Base-by-base conservation (phyloP, 2,329 filamentous ascomycete genomes). In the Diaporthe citriasiana region DNA sequence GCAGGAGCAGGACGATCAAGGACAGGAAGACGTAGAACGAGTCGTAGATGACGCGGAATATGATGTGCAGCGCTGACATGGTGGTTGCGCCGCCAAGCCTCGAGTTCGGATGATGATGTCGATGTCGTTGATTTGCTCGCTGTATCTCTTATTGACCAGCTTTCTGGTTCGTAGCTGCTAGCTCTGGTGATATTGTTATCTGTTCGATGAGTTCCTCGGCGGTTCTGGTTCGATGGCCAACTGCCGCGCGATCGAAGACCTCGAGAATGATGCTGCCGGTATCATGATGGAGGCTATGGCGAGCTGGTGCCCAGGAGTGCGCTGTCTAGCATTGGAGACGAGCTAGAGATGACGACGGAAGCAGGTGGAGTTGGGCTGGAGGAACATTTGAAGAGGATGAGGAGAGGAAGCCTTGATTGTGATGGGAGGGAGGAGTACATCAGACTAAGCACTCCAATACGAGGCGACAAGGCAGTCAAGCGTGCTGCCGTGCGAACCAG, bases 11-110 rank as follows among this genome's bases (percentile, higher is more conserved):
- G 47, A 95, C 90, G 78, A 97, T 81, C 79, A 96, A 83, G 82
- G 93, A 93, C 80, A 98, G 88, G 79, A 95, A 83, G 74, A 92
- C 90, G 83, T 97, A 98, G 77, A 93, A 88, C 63, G 91, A 91
- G 80, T 89, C 92, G 86, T 98, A 98, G 85, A 95, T 90, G 82
- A 97, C 91, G 81, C 92, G 91, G 83, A 94, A 95, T 80, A 95
- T 84, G 76, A 91, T 87, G 77, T 85, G 84, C 60, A 83, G 55
- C 51, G 66, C 59, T 53, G 71, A 71, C 74, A 75, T 75, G 45
- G 59, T 60, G 55, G 50, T 50, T 35, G 73, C 40, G n/a, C 19
- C 30, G 51, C 50, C 33, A 33, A 33, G 33, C 12, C 22, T 5
- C 9, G 33, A 13, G 63, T 68, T 68, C 33, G 63, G 63, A 53